phyloP scores from a whole-genome alignment of 768 basidiomycete species.

The Pluteus cervinus region DNA sequence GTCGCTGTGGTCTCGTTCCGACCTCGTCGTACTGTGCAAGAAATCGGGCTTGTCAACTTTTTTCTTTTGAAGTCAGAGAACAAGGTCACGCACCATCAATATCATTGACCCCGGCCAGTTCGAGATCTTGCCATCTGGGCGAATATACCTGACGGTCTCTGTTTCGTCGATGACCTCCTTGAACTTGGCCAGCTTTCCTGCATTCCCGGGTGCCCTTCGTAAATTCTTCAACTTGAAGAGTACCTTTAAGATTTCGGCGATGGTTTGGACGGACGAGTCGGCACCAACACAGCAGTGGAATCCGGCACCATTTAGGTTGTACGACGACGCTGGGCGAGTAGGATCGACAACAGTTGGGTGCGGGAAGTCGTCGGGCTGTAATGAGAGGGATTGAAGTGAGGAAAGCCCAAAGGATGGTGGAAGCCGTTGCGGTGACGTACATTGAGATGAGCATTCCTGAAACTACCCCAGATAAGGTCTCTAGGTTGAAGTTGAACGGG shows the following conservation, averaged over 20 bases:
- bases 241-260: slow-evolving; percentile 37
- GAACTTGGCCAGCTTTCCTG: slow-evolving; percentile 32
- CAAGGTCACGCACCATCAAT: slow-evolving; percentile 27
- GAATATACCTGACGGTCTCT: slow-evolving; percentile 28
- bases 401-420: too few species aligned
- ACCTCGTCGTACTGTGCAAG: too few species aligned
- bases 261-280: slow-evolving; percentile 27
- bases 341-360: slow-evolving; percentile 34
- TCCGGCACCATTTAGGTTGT: slow-evolving; percentile 25
- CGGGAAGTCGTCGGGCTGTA: slow-evolving; percentile 35
- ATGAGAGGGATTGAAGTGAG: too few species aligned
- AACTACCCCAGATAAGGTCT: slow-evolving; percentile 33
- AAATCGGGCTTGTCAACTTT: too few species aligned
- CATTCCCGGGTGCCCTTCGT: slow-evolving; percentile 37
- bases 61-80: too few species aligned
- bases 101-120: slow-evolving; percentile 33
- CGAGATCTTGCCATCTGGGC: slow-evolving; percentile 26
- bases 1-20: too few species aligned
- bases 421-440: slow-evolving; percentile 12
- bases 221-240: slow-evolving; percentile 40
- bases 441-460: slow-evolving; percentile 39
- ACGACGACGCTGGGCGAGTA: slow-evolving; percentile 23
- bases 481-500: slow-evolving; percentile 31
- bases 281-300: slow-evolving; percentile 37
- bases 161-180: slow-evolving; percentile 22